Evolutionary conservation across 495 filamentous ascomycete species (phyloP).

Genomic region (Penicillium canescens): DNA sequence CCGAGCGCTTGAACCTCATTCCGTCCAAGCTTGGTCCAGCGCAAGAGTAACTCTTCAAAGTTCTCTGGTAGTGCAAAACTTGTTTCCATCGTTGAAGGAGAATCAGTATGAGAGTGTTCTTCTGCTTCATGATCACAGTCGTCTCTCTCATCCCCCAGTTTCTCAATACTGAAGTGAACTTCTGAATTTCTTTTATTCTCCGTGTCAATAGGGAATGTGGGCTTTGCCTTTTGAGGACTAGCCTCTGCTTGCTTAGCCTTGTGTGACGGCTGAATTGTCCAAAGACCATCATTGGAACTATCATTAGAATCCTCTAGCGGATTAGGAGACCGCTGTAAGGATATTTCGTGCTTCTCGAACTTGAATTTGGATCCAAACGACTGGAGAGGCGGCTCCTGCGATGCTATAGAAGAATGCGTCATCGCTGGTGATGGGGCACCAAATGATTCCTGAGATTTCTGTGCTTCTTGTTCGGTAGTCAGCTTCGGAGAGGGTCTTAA

Average conservation of each 20-base stretch:
- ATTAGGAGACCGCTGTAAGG: conserved; percentile 56
- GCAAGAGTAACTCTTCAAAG: not conserved
- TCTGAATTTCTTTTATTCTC: too few species aligned
- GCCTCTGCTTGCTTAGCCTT: too few species aligned
- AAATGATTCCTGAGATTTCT: conserved; percentile 44
- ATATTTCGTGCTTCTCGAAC: conserved; percentile 73
- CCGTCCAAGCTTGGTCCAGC: not conserved
- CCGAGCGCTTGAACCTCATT: not conserved
- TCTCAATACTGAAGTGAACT: not conserved
- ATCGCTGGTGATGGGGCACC: too few species aligned
- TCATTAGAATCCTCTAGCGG: conserved; percentile 50
- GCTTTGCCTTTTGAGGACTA: too few species aligned
- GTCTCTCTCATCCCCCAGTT: too few species aligned
- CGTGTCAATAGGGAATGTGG: too few species aligned
- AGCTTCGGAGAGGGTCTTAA: conserved; percentile 10
- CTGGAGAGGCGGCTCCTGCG: too few species aligned
- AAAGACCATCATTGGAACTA: conserved; percentile 94
- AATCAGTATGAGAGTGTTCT: not conserved
- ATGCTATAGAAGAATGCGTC: too few species aligned
- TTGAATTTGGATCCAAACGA: conserved; percentile 79
- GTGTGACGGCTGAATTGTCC: too few species aligned
- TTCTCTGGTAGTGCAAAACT: not conserved
- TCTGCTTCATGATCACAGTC: not conserved
- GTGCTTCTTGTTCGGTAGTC: conserved; percentile 19
- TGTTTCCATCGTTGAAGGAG: not conserved